These are phyloP conservation scores for Arthrobotrys megalospora DNA, from an alignment of 2,329 filamentous ascomycete genomes.

Conservation along the genomic window DNA sequence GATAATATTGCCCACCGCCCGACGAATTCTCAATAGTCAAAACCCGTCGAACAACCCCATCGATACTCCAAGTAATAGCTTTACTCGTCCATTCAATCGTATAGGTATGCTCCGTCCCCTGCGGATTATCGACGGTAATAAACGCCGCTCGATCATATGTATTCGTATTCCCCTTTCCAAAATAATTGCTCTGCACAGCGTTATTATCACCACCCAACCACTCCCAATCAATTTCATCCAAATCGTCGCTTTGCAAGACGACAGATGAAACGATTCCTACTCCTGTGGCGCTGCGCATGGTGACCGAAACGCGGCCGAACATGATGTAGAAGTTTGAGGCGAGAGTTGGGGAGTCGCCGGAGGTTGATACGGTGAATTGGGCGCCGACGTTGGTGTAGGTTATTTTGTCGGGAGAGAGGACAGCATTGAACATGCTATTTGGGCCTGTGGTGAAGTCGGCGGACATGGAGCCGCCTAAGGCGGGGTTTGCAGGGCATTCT, in stretches of 20 bases:
- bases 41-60: conserved; percentile 81
- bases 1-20: conserved; percentile 72
- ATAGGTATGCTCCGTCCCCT: conserved; percentile 85
- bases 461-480: conserved; percentile 84
- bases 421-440: conserved; percentile 82
- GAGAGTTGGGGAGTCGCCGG: conserved; percentile 88
- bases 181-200: conserved; percentile 97
- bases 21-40: conserved; percentile 76
- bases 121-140: conserved; percentile 78
- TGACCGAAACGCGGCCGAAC: conserved; percentile 92
- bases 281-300: conserved; percentile 87
- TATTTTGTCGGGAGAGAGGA: conserved; percentile 72
- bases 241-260: conserved; percentile 88
- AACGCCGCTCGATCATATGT: conserved; percentile 90
- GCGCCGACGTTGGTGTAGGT: conserved; percentile 84
- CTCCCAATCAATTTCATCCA: conserved; percentile 98
- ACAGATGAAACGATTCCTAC: conserved; percentile 93
- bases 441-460: conserved; percentile 85
- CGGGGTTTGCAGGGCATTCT: conserved; percentile 81
- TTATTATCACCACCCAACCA: conserved; percentile 85
- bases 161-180: conserved; percentile 88
- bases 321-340: conserved; percentile 97
- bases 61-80: conserved; percentile 89
- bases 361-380: conserved; percentile 81
- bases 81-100: conserved; percentile 90